Evolutionary conservation across 306 rosid species (phyloP), one percentile per base, ranked within the genome.

Genomic region (Betula pendula): DNA sequence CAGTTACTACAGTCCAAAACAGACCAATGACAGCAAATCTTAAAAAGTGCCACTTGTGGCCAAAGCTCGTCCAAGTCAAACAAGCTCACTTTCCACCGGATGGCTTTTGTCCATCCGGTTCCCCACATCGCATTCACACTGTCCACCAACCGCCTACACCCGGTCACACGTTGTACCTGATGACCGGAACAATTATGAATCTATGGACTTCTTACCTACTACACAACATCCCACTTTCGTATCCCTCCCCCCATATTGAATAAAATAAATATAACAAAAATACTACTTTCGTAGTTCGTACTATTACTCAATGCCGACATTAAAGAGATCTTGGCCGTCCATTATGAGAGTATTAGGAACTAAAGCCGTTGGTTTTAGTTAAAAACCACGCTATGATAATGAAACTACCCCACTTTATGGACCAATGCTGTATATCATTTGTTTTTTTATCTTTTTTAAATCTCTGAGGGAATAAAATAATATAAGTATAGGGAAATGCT

Each of bases 1-100:
- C 77, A 77, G 48, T 70, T 14, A 74, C 71, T 79, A 68, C 70
- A 47, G 80, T 77, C 77, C 76, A 73, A 77, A 79, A 50, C 71
- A 45, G 19, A 83, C 72, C 74, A 59, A 75, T 51, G 66, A 84
- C 68, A 38, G 68, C 79, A 85, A 83, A 85, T 86, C 88, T 82
- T 80, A 8, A 53, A 76, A 80, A 75, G 88, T 77, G 77, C 81
- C 79, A 70, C 85, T 81, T 76, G 91, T 81, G 86, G 86, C 78
- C 84, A 75, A 82, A 70, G 62, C 66, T 40, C 75, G 83, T 77
- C 85, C 79, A 80, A 84, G 82, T 81, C 87, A 83, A 78, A 71
- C 81, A 27, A 70, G 35, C 62, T 47, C 70, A 81, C 84, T 81
- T 72, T 81, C 43, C 48, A 70, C 82, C 74, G 11, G 66, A 9